Evolutionary conservation across 2,329 filamentous ascomycete species (phyloP), one percentile per base, ranked within the genome.

Genomic region (Aspergillus felis): DNA sequence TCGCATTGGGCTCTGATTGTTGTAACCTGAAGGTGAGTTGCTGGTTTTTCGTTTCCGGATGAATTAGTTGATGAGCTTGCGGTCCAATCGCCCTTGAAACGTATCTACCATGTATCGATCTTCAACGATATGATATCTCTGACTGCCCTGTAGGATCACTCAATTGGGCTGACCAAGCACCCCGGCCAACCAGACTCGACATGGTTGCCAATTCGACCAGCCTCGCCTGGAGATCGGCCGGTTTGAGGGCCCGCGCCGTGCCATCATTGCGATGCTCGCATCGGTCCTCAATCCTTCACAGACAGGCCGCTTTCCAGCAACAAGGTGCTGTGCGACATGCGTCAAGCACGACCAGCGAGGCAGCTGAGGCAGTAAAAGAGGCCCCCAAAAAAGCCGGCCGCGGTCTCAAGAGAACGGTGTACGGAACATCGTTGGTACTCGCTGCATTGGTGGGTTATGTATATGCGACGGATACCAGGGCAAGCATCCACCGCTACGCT

Each of bases 391-490:
- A 70, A 47, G 63, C 67, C 4, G 66, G 66, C 29, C 68, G 67
- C 20, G 54, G 64, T 3, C 62, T 71, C 12, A 68, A 64, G 48
- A 70, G 68, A 52, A 68, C 61, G 7, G 56, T 74, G 20, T 64
- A 74, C 24, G 82, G 84, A 51, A 82, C 84, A 22, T 77, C 82
- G 1, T 65, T 87, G 46, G 74, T 81, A 1, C 63, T 87, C 5
- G 73, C 75, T 5, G 61, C 78, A 14, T 66, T 75, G 46, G 75
- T 81, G 49, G 75, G 79, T 47, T 91, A 88, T 71, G 74, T 89
- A 61, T 91, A 91, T 68, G 76, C 79, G n/a, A 91, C 88, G 54
- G 89, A 92, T 71, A 91, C 88, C 6, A 81, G 89, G 60, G 86
- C 88, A 46, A 88, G 85, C 57, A 69, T 87, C 57, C 88, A 92